A percentile compares a stretch with the other conserved stretches of the same genome.
Conservation (phyloP, 129 eudicot species). For the Glebionis coronaria region DNA sequence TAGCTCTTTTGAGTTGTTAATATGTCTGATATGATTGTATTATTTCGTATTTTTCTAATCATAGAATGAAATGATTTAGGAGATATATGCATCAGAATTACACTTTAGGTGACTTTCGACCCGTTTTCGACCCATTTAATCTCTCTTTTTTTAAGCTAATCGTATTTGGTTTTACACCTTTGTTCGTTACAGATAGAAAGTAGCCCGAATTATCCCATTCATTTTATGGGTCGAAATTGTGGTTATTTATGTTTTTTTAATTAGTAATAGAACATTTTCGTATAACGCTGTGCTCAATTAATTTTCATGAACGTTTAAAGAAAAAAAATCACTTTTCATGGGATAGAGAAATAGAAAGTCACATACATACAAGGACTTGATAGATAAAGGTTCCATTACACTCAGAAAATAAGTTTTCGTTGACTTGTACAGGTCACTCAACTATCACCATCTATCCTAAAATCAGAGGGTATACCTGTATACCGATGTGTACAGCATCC, state of each 20-base stretch:
- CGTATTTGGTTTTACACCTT: background rate
- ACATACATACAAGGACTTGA: constrained; percentile 2
- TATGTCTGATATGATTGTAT: background rate
- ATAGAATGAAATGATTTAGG: background rate
- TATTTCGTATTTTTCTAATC: background rate
- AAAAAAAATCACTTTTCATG: background rate
- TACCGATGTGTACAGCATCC: constrained; percentile 69
- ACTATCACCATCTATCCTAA: constrained; percentile 55
- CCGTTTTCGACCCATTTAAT: background rate
- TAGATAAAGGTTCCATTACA: background rate
- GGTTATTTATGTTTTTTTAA: constrained; percentile 4
- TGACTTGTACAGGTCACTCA: constrained; percentile 62
- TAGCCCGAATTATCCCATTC: background rate
- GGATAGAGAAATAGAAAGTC: constrained; percentile 1
- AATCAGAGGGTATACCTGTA: constrained; percentile 76
- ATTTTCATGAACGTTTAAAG: background rate
- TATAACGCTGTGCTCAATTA: background rate
- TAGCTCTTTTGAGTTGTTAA: no score
- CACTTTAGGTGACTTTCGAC: background rate
- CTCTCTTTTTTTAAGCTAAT: background rate
- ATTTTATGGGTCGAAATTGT: background rate
- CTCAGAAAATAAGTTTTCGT: background rate
- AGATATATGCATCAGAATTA: constrained; percentile 3
- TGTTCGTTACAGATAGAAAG: background rate
- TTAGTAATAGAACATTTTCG: background rate